A percentile compares a stretch with the other conserved stretches of the same genome.
These are phyloP conservation scores for Lasiodiplodia citricola DNA, from an alignment of 2,329 filamentous ascomycete species.

Conservation along the genomic window DNA sequence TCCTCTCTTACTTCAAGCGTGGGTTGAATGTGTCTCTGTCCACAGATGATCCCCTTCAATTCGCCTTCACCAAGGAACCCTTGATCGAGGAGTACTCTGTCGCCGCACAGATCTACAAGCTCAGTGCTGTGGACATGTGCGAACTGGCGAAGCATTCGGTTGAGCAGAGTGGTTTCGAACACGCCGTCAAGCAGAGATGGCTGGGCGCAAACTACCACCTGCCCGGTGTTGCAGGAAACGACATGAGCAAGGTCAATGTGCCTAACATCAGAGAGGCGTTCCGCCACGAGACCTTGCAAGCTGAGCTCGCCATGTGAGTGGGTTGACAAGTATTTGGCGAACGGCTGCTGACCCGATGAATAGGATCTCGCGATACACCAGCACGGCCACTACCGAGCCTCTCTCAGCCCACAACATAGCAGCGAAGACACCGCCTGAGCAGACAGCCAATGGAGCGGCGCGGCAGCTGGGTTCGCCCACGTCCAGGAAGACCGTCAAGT, in stretches of 20 bases:
- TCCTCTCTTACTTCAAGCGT: conserved; percentile 91
- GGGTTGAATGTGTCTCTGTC: conserved; percentile 95
- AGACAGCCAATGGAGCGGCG: background rate
- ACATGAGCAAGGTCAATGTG: conserved; percentile 95
- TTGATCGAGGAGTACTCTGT: conserved; percentile 98
- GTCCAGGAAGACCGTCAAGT: conserved; percentile 49
- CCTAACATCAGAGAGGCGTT: conserved; percentile 92
- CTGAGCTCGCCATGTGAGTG: conserved; percentile 83
- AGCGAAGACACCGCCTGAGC: conserved; percentile 38
- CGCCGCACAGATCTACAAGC: conserved; percentile 97
- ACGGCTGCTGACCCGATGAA: background rate
- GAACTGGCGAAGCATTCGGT: conserved; percentile 97
- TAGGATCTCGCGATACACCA: conserved; percentile 51
- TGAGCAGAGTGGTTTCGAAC: conserved; percentile 90
- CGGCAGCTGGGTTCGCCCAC: conserved; percentile 39
- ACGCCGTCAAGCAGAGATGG: conserved; percentile 89
- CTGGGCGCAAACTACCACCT: conserved; percentile 78
- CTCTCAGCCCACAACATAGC: conserved; percentile 44
- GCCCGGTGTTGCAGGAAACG: conserved; percentile 83
- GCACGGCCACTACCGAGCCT: conserved; percentile 38
- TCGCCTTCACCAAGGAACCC: conserved; percentile 97
- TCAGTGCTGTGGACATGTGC: conserved; percentile 97
- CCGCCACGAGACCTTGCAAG: conserved; percentile 80
- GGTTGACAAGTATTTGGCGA: background rate
- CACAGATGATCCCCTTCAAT: conserved; percentile 95